Conservation (phyloP, 228 moss, liverwort and hornwort genomes). For the Sphagnum magellanicum region DNA sequence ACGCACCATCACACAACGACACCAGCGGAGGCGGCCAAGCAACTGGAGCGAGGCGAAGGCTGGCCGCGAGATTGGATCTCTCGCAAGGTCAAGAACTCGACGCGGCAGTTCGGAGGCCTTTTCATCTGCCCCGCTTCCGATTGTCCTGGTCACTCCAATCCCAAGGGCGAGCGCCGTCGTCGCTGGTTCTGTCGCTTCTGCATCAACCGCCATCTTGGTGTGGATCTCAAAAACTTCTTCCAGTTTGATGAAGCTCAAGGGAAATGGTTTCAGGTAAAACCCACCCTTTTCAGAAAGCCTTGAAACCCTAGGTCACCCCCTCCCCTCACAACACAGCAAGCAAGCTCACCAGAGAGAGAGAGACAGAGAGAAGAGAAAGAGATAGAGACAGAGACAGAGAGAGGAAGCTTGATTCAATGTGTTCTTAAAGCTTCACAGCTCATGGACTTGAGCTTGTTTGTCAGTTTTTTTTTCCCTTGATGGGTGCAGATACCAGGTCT, state of each 20-base stretch:
- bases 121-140: constrained; percentile 65
- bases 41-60: constrained; percentile 59
- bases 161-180: constrained; percentile 61
- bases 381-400: too few species aligned
- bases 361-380: too few species aligned
- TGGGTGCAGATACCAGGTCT: constrained; percentile 43
- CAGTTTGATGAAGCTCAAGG: constrained; percentile 69
- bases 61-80: constrained; percentile 74
- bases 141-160: constrained; percentile 59
- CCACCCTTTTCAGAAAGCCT: too few species aligned
- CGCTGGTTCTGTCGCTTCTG: constrained; percentile 74
- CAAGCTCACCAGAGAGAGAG: too few species aligned
- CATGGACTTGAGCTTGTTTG: too few species aligned
- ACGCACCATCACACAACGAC: constrained; percentile 71
- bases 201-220: constrained; percentile 55
- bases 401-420: too few species aligned
- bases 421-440: too few species aligned
- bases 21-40: constrained; percentile 67
- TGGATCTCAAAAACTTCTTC: constrained; percentile 62
- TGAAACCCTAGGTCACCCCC: too few species aligned
- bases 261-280: constrained; percentile 59
- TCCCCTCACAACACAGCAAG: too few species aligned
- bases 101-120: constrained; percentile 57
- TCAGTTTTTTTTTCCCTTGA: too few species aligned
- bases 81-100: constrained; percentile 64